phyloP scores from a whole-genome alignment of 106 monocot genomes.

The Dendrobium officinale region DNA sequence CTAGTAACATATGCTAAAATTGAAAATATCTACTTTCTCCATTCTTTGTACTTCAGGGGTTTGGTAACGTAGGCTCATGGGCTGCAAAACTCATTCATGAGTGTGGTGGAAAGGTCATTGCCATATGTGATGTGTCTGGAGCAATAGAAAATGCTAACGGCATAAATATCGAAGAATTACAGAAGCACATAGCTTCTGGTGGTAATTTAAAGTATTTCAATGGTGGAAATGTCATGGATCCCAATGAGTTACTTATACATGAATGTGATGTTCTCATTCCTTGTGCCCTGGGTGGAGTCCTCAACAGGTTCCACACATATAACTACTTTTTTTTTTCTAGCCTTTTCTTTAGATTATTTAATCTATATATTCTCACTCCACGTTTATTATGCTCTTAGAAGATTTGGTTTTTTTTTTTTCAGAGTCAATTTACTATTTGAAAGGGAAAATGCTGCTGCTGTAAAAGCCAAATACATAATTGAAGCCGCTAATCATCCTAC shows the following conservation, averaged over 20 bases:
- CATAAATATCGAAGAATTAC: constrained; percentile 56
- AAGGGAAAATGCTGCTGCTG: constrained; percentile 83
- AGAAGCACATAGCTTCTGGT: constrained; percentile 49
- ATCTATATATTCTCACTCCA: neutral
- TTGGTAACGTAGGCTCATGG: constrained; percentile 96
- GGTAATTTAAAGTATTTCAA: constrained; percentile 62
- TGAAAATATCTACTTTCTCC: neutral
- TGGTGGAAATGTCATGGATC: constrained; percentile 41
- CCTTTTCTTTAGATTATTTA: neutral
- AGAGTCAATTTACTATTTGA: neutral
- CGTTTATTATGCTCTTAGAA: neutral
- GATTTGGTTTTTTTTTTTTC: neutral
- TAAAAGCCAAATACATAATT: constrained; percentile 75
- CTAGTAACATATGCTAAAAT: too few species aligned
- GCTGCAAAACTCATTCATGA: constrained; percentile 73
- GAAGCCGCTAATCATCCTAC: constrained; percentile 92
- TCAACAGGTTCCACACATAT: constrained; percentile 42
- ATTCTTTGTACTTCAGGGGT: constrained; percentile 40
- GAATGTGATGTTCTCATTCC: constrained; percentile 92
- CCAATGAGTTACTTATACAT: constrained; percentile 55
- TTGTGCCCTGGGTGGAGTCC: constrained; percentile 80
- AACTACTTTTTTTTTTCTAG: neutral
- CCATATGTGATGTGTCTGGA: constrained; percentile 55
- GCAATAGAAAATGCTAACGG: constrained; percentile 63
- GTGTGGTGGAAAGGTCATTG: constrained; percentile 75